phyloP scores from a whole-genome alignment of 345 rosid species.

The Eutrema heterophyllum region DNA sequence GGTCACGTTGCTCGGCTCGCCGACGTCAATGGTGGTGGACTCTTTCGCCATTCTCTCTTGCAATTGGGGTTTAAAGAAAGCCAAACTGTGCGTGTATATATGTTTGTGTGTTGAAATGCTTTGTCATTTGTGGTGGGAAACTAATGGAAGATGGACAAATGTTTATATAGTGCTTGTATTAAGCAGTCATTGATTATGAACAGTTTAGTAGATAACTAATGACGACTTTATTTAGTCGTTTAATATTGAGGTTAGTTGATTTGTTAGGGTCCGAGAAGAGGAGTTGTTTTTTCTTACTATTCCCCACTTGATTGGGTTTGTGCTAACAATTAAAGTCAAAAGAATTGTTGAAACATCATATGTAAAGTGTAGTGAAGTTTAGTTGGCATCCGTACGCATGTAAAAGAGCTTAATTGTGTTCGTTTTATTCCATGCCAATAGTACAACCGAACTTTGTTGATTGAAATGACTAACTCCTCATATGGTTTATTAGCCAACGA shows the following conservation, averaged over 20 bases:
- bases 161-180: constrained; percentile 11
- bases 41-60: constrained; percentile 27
- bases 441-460: not conserved
- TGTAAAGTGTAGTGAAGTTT: constrained; percentile 2
- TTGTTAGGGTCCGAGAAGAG: constrained; percentile 22
- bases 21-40: constrained; percentile 27
- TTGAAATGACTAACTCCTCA: not conserved
- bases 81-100: not conserved
- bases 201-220: constrained; percentile 10
- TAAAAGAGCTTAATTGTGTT: not conserved
- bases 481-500: not conserved
- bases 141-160: constrained; percentile 1
- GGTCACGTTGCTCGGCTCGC: constrained; percentile 29
- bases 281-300: constrained; percentile 28
- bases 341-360: not conserved
- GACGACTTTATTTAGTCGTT: not conserved
- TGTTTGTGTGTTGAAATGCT: constrained; percentile 18
- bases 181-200: not conserved
- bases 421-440: not conserved
- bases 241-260: constrained; percentile 23
- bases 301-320: constrained; percentile 15
- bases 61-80: constrained; percentile 7
- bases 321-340: not conserved
- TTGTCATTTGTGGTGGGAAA: constrained; percentile 16
- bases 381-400: not conserved